Evolutionary conservation across 2,329 filamentous ascomycete species (phyloP), one percentile per base, ranked within the genome.

Genomic region (Diplodia intermedia): DNA sequence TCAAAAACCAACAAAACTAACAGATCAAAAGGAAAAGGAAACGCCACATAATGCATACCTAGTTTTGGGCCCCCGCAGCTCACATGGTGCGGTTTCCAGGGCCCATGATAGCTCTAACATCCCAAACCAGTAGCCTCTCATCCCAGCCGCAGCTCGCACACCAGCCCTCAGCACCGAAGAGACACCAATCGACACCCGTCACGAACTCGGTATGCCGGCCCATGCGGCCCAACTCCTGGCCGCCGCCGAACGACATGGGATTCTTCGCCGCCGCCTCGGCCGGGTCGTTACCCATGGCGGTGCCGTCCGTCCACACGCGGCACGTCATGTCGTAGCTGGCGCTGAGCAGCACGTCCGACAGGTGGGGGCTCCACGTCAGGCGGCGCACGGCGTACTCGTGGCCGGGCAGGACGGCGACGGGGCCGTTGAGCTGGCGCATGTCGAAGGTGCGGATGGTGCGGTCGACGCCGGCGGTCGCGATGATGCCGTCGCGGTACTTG

Each of bases 261-360:
- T 80, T 75, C 6, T 75, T 74, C 1, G 76, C 74, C 70, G 69
- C 70, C 33, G 76, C 79, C 57, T 75, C 74, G 67, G 79, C 76
- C 69, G 77, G 74, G 33, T 71, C 69, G 4, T 77, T 74, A 20
- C 83, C 82, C 70, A 83, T 81, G 5, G 82, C 80, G 43, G 84
- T 87, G n/a, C 88, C 91, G 76, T 98, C 95, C 12, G 89, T 93
- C 95, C 95, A 99, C 61, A 97, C 85, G 38, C 95, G 88, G 72
- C 95, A 96, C 6, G 92, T 97, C 95, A 99, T 99, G 80, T 99
- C 95, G 79, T 99, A 99, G 76, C 93, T 95, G 1, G 92, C 94
- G 73, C 90, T 95, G 52, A 97, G 85, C 52, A 99, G 80, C 11
- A 97, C 86, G 77, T 98, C 92, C 68, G 89, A 89, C n/a, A 95